Conservation (phyloP, 495 filamentous ascomycete species). For the Neurospora africana region DNA sequence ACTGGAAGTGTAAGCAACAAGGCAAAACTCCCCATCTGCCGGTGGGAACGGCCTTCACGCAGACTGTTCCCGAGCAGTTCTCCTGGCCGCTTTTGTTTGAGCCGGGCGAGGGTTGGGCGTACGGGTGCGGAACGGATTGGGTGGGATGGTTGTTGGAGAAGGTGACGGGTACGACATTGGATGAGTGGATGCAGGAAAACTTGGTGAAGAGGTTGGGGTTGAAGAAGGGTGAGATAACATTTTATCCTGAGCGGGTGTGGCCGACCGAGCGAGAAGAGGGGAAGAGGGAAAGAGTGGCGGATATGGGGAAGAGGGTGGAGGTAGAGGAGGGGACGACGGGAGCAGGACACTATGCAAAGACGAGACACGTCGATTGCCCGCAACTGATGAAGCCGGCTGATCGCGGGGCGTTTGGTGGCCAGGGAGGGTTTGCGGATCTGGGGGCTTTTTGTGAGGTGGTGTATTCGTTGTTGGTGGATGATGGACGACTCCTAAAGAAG, state of each 20-base stretch:
- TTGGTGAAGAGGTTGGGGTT: conserved; percentile 18
- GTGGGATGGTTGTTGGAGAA: conserved; percentile 22
- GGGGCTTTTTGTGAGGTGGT: conserved; percentile 20
- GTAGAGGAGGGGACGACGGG: not conserved
- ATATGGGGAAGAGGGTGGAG: conserved; percentile 12
- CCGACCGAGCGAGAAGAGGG: not conserved
- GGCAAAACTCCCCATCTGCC: not conserved
- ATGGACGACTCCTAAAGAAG: conserved; percentile 17
- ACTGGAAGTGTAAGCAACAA: not conserved
- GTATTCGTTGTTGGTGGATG: conserved; percentile 20
- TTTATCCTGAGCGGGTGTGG: conserved; percentile 14
- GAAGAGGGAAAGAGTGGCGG: conserved; percentile 1
- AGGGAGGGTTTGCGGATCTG: conserved; percentile 19
- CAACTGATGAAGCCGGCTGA: not conserved
- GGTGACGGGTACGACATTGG: conserved; percentile 15
- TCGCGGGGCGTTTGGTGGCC: conserved; percentile 18
- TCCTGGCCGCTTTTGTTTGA: conserved; percentile 25
- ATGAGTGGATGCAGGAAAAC: conserved; percentile 17
- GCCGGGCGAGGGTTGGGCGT: conserved; percentile 27
- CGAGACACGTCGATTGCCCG: not conserved
- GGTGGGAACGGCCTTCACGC: not conserved
- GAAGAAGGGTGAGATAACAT: conserved; percentile 9
- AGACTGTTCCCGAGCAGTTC: conserved; percentile 17
- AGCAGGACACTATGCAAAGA: not conserved
- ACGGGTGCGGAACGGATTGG: conserved; percentile 27